phyloP scores from a whole-genome alignment of 441 rosid genomes.

The Populus hybrid region DNA sequence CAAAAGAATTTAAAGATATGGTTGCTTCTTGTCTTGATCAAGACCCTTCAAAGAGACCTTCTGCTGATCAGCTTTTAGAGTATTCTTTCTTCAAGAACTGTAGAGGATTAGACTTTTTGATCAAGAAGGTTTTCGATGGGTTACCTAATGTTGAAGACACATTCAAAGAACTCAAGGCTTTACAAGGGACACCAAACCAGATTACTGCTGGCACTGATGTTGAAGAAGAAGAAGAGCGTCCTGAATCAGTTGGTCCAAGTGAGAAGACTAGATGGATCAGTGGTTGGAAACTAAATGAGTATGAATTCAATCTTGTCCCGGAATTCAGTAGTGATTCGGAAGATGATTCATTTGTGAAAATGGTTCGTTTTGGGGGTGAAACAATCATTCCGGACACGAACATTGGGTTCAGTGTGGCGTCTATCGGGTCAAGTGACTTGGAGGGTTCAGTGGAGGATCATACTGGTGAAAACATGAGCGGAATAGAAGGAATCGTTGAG shows the following conservation, averaged over 20 bases:
- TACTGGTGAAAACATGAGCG: too few relatives aligned
- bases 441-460: conserved; percentile 14
- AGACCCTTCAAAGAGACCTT: conserved; percentile 35
- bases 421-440: neutral
- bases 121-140: conserved; percentile 51
- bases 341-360: conserved; percentile 20
- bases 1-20: conserved; percentile 75
- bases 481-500: neutral
- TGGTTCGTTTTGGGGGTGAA: conserved; percentile 28
- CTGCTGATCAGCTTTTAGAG: conserved; percentile 68
- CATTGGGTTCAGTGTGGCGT: neutral
- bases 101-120: conserved; percentile 50
- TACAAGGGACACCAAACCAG: neutral
- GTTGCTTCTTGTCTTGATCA: conserved; percentile 63
- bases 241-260: conserved; percentile 6
- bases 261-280: conserved; percentile 71
- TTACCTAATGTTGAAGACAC: conserved; percentile 63
- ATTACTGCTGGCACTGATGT: neutral
- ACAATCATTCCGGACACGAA: neutral
- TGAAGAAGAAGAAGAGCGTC: conserved; percentile 21
- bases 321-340: conserved; percentile 47
- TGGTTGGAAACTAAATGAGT: conserved; percentile 83
- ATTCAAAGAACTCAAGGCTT: conserved; percentile 35
- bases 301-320: conserved; percentile 64
- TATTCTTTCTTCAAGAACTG: conserved; percentile 71